Conservation (phyloP, 2,329 filamentous ascomycete species). For the Colletotrichum cuscutae region DNA sequence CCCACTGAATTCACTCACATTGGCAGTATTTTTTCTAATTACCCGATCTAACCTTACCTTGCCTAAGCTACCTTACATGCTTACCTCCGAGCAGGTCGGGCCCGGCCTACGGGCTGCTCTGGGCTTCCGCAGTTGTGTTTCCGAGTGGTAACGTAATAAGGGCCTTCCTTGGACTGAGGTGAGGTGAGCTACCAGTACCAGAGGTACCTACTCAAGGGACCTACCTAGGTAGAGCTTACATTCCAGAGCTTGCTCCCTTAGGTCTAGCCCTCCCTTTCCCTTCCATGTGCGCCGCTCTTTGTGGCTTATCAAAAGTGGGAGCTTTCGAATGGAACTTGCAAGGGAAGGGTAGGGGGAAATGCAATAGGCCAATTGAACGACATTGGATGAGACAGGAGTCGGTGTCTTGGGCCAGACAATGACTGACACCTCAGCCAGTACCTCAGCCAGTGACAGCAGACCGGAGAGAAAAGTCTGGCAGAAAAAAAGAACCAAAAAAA, state of each 20-base stretch:
- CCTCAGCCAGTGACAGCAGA: too few relatives aligned
- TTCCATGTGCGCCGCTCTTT: constrained; percentile 3
- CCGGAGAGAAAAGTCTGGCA: not conserved
- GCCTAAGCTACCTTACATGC: not conserved
- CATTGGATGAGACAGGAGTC: constrained; percentile 25
- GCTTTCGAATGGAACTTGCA: too few relatives aligned
- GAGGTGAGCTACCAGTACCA: not conserved
- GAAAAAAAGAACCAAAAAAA: not conserved
- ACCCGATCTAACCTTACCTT: constrained; percentile 14
- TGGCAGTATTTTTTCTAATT: not conserved
- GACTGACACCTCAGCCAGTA: not conserved
- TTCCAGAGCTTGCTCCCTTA: constrained; percentile 29
- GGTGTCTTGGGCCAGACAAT: not conserved
- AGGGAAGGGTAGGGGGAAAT: not conserved
- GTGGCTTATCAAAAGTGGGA: constrained; percentile 1
- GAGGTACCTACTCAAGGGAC: not conserved
- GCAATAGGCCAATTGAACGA: constrained; percentile 20
- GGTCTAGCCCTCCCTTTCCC: constrained; percentile 15
- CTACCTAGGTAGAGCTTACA: not conserved
- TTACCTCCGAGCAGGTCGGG: constrained; percentile 28
- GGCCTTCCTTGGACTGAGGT: not conserved
- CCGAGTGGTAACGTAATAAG: not conserved
- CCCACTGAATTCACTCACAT: not conserved
- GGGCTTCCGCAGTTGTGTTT: not conserved
- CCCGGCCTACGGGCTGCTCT: not conserved